These are phyloP conservation scores for Scopulariopsis brevicaulis DNA, from an alignment of 2,329 filamentous ascomycete species.

Conservation along the genomic window DNA sequence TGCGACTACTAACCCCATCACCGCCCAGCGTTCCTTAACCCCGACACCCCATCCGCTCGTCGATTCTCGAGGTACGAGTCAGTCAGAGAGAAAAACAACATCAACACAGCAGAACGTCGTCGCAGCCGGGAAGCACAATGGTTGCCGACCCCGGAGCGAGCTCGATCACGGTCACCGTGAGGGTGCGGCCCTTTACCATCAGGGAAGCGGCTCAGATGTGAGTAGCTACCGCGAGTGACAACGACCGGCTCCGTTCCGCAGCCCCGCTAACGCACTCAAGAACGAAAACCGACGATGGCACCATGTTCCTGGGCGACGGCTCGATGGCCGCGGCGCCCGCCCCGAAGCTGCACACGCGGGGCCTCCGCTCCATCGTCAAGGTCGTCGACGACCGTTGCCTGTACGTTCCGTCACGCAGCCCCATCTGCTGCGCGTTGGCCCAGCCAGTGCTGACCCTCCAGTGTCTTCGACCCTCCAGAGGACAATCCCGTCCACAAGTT, in stretches of 20 bases:
- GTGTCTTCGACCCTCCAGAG: conserved; percentile 94
- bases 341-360: conserved; percentile 75
- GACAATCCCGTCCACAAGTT: conserved; percentile 87
- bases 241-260: background rate
- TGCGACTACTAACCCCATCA: no score
- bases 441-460: conserved; percentile 22
- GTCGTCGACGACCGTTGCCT: conserved; percentile 93
- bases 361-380: conserved; percentile 85
- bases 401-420: conserved; percentile 41
- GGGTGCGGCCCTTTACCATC: conserved; percentile 67
- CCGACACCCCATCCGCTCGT: no score
- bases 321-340: conserved; percentile 80
- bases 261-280: conserved; percentile 18
- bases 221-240: conserved; percentile 10
- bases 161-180: conserved; percentile 50
- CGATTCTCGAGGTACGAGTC: no score
- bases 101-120: background rate
- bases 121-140: conserved; percentile 5
- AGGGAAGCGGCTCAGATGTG: conserved; percentile 88
- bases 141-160: conserved; percentile 33
- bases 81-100: no score
- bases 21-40: no score
- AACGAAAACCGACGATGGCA: conserved; percentile 66
- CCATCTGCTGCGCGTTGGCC: background rate
- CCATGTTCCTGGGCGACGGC: conserved; percentile 90